Base-by-base conservation (phyloP, 352 stramenopile genomes). In the Phytophthora cajani region DNA sequence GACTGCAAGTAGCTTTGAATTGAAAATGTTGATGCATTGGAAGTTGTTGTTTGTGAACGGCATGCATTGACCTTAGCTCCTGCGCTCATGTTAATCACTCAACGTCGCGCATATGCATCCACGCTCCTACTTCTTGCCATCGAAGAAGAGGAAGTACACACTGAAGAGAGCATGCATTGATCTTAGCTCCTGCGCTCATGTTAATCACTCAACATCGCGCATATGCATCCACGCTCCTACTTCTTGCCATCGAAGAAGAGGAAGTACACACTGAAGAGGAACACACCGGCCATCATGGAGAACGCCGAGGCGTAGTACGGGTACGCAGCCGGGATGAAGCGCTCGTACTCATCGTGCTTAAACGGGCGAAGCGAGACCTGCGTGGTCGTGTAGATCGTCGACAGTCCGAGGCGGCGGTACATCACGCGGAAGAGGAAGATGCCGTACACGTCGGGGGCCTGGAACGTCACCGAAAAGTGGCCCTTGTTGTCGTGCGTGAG, bases 271-370 rank as follows among this genome's bases (percentile, higher is more conserved):
- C 84, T 95, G 64, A 98, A 97, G 46, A 97, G 66, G 63, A 97
- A 94, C 60, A 98, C 93, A 40, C 88, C 93, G 8, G 78, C 73
- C 90, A 97, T 98, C 76, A 97, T 93, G 30, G 90, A 95, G 67
- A 98, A 96, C 30, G 90, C 88, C 44, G 87, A 94, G 3, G 87
- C 81, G 73, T 98, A 98, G 84, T 98, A 98, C 46, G 93, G 94
- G 73, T 92, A 98, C 27, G 94, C 94, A 7, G 85, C 88, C 3
- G 90, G 81, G 60, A 98, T 97, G 80, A 98, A 98, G 60, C 94
- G 87, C 75, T 98, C 92, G 82, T 98, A 98, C 79, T 98, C 94
- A 80, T 98, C 93, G 81, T 98, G 94, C 80, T 97, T 98, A 86
- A 93, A 98, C 49, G 93, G 94, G 12, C 94, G 91, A 36, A 98